A percentile compares a stretch with the other conserved stretches of the same genome.
These are phyloP conservation scores for Neurospora sp. DNA, from an alignment of 495 filamentous ascomycete species.

Conservation along the genomic window DNA sequence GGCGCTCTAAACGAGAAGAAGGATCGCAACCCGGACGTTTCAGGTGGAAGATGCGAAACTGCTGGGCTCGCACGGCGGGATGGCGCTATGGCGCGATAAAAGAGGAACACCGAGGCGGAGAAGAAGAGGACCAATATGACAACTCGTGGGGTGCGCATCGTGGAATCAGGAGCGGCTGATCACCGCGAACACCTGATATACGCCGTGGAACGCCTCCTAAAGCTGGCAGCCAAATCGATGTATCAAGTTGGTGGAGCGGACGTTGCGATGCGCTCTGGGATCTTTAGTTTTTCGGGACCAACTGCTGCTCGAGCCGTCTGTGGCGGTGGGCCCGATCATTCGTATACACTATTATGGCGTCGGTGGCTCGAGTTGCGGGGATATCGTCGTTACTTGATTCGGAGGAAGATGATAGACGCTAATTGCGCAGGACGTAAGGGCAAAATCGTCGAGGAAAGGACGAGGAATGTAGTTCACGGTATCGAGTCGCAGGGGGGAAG, in stretches of 20 bases:
- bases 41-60: slow-evolving; percentile 15
- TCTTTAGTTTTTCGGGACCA: neutral
- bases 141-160: slow-evolving; percentile 38
- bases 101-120: slow-evolving; percentile 36
- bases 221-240: neutral
- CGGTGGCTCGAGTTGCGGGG: neutral
- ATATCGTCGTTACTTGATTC: neutral
- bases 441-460: neutral
- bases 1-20: slow-evolving; percentile 41
- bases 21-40: slow-evolving; percentile 25
- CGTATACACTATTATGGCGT: neutral
- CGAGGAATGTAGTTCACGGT: neutral
- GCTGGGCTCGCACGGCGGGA: slow-evolving; percentile 15
- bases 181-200: neutral
- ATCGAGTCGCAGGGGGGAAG: neutral
- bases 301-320: slow-evolving; percentile 2
- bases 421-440: neutral
- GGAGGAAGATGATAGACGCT: neutral
- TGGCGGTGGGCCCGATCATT: neutral
- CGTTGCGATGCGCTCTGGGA: neutral
- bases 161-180: slow-evolving; percentile 3
- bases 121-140: slow-evolving; percentile 37
- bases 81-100: slow-evolving; percentile 33
- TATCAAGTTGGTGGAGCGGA: neutral
- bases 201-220: neutral